These are phyloP conservation scores for Paxillus involutus DNA, from an alignment of 768 basidiomycete genomes.

Conservation along the genomic window DNA sequence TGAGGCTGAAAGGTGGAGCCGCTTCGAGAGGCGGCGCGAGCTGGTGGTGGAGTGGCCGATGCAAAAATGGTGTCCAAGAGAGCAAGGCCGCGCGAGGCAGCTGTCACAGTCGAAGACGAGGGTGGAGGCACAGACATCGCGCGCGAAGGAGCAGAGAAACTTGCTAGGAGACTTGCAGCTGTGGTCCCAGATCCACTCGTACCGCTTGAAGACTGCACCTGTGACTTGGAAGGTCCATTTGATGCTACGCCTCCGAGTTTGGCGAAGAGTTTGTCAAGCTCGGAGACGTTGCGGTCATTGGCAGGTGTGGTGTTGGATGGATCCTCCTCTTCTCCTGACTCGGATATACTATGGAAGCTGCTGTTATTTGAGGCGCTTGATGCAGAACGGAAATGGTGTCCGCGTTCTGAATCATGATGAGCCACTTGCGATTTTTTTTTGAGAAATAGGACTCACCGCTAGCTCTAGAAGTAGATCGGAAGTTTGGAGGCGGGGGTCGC, in stretches of 20 bases:
- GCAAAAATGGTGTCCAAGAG: slow-evolving; percentile 75
- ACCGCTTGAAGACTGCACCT: slow-evolving; percentile 16
- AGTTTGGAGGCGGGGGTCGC: slow-evolving; percentile 60
- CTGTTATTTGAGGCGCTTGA: slow-evolving; percentile 35
- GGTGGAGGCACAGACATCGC: slow-evolving; percentile 27
- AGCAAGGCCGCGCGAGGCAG: slow-evolving; percentile 49
- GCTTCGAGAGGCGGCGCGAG: slow-evolving; percentile 16
- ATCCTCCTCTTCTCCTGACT: slow-evolving; percentile 29
- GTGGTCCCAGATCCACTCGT: slow-evolving; percentile 29
- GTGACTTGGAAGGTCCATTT: slow-evolving; percentile 11
- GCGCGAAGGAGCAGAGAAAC: slow-evolving; percentile 44
- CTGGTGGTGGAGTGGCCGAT: slow-evolving; percentile 47
- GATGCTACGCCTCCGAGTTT: slow-evolving; percentile 29
- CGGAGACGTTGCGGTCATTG: slow-evolving; percentile 28
- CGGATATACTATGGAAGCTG: slow-evolving; percentile 35
- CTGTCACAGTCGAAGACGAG: slow-evolving; percentile 25
- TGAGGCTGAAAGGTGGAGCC: slow-evolving; percentile 9
- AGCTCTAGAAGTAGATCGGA: slow-evolving; percentile 30
- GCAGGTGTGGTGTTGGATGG: slow-evolving; percentile 10
- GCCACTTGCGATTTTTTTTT: neutral
- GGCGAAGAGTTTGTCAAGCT: slow-evolving; percentile 45
- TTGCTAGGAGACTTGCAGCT: slow-evolving; percentile 46
- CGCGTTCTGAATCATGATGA: slow-evolving; percentile 20
- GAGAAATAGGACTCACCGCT: slow-evolving; percentile 19
- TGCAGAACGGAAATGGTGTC: slow-evolving; percentile 27